A percentile compares a stretch with the other conserved stretches of the same genome.
Evolutionary conservation across 345 rosid genomes (phyloP).

Genomic region (Acer saccharum): DNA sequence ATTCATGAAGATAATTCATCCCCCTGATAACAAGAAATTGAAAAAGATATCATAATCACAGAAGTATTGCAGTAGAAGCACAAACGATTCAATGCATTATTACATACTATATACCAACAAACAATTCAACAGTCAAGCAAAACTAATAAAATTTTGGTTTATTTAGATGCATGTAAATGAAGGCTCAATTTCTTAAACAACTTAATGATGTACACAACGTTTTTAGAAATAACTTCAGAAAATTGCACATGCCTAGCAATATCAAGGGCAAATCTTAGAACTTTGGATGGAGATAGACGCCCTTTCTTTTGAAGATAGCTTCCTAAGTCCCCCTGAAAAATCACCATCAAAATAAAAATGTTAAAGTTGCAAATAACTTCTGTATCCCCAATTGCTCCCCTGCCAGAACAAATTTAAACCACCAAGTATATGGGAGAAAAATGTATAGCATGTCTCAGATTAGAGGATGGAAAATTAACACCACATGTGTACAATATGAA

Average conservation of each 20-base stretch:
- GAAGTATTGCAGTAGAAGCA: conserved; percentile 6
- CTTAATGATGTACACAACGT: conserved; percentile 7
- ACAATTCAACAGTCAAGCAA: neutral
- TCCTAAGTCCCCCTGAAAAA: conserved; percentile 79
- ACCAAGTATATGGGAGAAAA: neutral
- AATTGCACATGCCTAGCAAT: conserved; percentile 71
- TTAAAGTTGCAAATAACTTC: neutral
- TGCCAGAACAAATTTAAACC: neutral
- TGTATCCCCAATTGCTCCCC: neutral
- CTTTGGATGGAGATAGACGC: conserved; percentile 82
- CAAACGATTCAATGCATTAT: neutral
- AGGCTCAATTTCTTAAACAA: neutral
- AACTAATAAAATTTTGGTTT: neutral
- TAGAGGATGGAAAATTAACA: neutral
- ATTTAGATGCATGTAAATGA: neutral
- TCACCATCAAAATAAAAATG: conserved; percentile 14
- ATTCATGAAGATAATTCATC: conserved; percentile 73
- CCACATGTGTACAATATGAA: neutral
- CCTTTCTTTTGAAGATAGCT: conserved; percentile 87
- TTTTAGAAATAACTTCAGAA: conserved; percentile 7
- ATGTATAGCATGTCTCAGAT: neutral
- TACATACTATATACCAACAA: neutral
- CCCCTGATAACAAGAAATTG: conserved; percentile 60
- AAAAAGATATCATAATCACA: conserved; percentile 13
- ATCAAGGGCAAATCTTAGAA: conserved; percentile 79